A percentile compares a stretch with the other conserved stretches of the same genome.
Conservation (phyloP, 1,284 basidiomycete genomes). For the Serendipita sp. region DNA sequence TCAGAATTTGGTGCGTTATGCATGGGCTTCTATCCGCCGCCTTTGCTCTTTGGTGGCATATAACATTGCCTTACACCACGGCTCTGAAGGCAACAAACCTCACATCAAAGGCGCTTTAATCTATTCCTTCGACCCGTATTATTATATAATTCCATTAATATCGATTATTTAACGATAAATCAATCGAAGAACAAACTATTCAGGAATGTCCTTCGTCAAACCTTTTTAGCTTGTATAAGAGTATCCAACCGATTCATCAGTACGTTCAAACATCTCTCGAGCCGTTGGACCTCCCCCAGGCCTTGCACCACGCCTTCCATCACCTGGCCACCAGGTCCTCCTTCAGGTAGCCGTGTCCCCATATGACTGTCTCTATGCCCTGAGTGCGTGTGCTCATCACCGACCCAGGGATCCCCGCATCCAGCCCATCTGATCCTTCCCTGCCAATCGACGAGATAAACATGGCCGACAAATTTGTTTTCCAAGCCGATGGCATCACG, state of each 20-base stretch:
- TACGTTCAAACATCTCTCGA: not conserved
- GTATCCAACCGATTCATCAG: not conserved
- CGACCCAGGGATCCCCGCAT: slow-evolving; percentile 34
- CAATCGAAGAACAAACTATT: not conserved
- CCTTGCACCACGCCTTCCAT: slow-evolving; percentile 1
- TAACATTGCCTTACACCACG: not conserved
- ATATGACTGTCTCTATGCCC: not conserved
- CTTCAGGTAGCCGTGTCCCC: not conserved
- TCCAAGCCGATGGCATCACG: slow-evolving; percentile 65
- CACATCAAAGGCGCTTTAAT: no score
- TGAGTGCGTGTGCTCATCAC: not conserved
- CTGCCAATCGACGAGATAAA: slow-evolving; percentile 80
- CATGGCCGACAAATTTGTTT: slow-evolving; percentile 87
- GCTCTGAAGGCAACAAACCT: not conserved
- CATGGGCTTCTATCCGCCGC: not conserved
- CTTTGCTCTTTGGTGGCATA: not conserved
- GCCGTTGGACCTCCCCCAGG: not conserved
- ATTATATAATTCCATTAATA: not conserved
- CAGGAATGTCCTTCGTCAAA: not conserved
- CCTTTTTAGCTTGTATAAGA: not conserved
- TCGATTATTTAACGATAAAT: not conserved
- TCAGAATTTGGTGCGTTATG: not conserved
- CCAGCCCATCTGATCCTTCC: slow-evolving; percentile 87
- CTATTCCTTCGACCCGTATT: no score
- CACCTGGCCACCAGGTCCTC: not conserved